These are phyloP conservation scores for Pisolithus microcarpus DNA, from an alignment of 768 basidiomycete species.

Conservation along the genomic window DNA sequence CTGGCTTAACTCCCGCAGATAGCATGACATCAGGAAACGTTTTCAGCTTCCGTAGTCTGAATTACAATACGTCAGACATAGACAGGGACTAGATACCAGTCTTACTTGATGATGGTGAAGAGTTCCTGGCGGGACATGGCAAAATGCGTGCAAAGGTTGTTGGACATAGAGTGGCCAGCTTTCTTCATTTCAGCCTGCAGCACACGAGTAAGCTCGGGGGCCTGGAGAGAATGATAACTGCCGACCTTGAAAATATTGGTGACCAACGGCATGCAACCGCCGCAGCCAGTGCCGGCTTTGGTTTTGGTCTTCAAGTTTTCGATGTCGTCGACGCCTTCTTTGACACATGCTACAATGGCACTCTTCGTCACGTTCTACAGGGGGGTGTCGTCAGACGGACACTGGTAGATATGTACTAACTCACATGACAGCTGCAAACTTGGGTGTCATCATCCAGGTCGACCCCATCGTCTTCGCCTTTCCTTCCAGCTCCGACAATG, in stretches of 20 bases:
- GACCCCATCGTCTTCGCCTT: slow-evolving; percentile 49
- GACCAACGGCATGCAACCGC: slow-evolving; percentile 60
- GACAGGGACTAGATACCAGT: not conserved
- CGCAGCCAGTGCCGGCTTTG: slow-evolving; percentile 67
- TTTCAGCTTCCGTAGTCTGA: slow-evolving; percentile 50
- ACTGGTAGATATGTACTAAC: slow-evolving; percentile 3
- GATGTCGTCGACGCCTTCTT: slow-evolving; percentile 42
- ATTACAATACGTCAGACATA: not conserved
- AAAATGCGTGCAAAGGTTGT: slow-evolving; percentile 62
- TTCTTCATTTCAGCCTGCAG: slow-evolving; percentile 60
- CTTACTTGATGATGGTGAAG: slow-evolving; percentile 51
- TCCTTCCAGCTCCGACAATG: slow-evolving; percentile 48
- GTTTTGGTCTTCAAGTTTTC: slow-evolving; percentile 55
- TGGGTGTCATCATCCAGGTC: slow-evolving; percentile 69
- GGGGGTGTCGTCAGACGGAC: not conserved
- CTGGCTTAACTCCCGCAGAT: slow-evolving; percentile 38
- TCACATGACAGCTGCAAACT: slow-evolving; percentile 62
- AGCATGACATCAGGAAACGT: slow-evolving; percentile 51
- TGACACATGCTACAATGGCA: slow-evolving; percentile 43
- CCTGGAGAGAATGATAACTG: not conserved
- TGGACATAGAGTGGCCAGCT: slow-evolving; percentile 50
- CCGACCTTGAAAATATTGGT: slow-evolving; percentile 34
- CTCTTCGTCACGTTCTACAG: slow-evolving; percentile 57
- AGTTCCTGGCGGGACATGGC: slow-evolving; percentile 57
- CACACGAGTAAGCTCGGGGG: slow-evolving; percentile 11